These are phyloP conservation scores for Baorangia bicolor DNA, from an alignment of 768 basidiomycete species.

Conservation along the genomic window DNA sequence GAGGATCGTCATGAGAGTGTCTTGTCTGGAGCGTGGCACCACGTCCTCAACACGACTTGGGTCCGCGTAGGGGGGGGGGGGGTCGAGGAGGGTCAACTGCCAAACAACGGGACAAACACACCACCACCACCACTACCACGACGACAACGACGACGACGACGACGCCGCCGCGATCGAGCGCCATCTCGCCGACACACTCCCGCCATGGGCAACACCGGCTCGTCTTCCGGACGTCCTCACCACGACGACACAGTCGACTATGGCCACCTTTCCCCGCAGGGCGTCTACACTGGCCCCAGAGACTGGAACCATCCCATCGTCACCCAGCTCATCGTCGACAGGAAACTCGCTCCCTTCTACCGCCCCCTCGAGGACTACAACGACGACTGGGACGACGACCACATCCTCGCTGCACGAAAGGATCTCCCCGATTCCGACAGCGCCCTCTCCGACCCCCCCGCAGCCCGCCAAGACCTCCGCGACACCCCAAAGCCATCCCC, in stretches of 20 bases:
- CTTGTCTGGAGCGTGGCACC: too few species aligned
- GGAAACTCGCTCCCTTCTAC: conserved; percentile 93
- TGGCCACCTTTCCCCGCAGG: conserved; percentile 77
- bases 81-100: conserved; percentile 17
- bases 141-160: conserved; percentile 2
- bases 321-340: conserved; percentile 82
- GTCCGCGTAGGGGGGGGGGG: conserved; percentile 16
- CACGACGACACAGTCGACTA: conserved; percentile 86
- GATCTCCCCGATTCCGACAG: conserved; percentile 55
- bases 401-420: conserved; percentile 79
- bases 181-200: conserved; percentile 1
- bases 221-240: conserved; percentile 68
- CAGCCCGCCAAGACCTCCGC: conserved; percentile 34
- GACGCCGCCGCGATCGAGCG: conserved; percentile 4
- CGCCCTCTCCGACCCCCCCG: conserved; percentile 37
- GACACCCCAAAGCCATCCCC: conserved; percentile 26
- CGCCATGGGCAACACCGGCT: conserved; percentile 79
- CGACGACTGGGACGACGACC: conserved; percentile 85
- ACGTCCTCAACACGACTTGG: too few species aligned
- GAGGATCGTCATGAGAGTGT: conserved; percentile 39
- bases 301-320: conserved; percentile 92
- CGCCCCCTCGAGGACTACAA: conserved; percentile 93
- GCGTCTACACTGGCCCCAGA: conserved; percentile 77
- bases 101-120: conserved; percentile 27
- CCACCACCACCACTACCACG: conserved; percentile 4